Base-by-base conservation (phyloP, 2,329 filamentous ascomycete genomes). In the Alternaria postmessia region DNA sequence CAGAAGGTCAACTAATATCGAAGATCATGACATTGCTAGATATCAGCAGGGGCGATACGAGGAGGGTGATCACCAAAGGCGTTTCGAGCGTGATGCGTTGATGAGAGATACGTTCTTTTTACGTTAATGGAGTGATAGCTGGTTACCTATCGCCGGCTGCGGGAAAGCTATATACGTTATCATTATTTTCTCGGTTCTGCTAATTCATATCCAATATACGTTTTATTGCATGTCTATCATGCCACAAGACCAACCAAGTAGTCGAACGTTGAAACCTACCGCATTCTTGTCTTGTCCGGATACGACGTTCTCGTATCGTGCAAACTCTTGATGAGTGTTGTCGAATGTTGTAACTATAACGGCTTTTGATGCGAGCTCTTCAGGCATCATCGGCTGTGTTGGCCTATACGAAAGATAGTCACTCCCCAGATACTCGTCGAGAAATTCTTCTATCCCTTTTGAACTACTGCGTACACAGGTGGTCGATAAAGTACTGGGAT, bases 91-190 rank as follows among this genome's bases (percentile, higher is more conserved):
- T 7, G 30, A 48, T 26, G 20, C 46, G 4, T 49, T 49, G 46
- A 49, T 30, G 5, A 49, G 46, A 49, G 46, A 49, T 49, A 36
- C 30, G 46, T 49, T 49, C 46, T 49, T 38, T 38, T 7, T 49
- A 38, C 32, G 32, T 24, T 49, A 16, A 49, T 49, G 20, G 16
- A n/a, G 30, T 5, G 24, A 36, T 7, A 14, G 32, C 22, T 18
- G 14, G 20, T 12, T 3, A 36, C 20, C 6, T 7, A 18, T 49
- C 9, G 18, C 46, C 20, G 34, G 30, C 46, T 49, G 46, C 32
- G 32, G 20, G 14, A 36, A 18, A 12, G 8, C 20, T 30, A 18
- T 36, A 38, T 49, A 49, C 32, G 46, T 49, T 38, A 3, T 36
- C 8, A 24, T 49, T 38, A 49, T 18, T 2, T 49, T 49, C 32